Conservation (phyloP, 2,329 filamentous ascomycete genomes). For the Trichoderma sp. region DNA sequence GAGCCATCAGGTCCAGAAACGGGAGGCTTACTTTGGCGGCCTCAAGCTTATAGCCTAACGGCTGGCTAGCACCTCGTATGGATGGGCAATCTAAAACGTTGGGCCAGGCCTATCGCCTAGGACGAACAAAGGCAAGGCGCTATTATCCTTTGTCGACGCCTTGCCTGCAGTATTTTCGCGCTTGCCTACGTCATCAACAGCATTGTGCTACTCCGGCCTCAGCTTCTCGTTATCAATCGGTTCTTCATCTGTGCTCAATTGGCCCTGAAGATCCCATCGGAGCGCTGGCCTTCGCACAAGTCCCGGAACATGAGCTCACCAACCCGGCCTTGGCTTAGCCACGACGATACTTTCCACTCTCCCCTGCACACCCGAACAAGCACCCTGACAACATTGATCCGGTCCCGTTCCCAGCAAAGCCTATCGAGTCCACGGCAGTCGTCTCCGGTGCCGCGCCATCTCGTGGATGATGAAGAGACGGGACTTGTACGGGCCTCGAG, state of each 20-base stretch:
- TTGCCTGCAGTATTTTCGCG: conserved; percentile 1
- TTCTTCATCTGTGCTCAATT: conserved; percentile 7
- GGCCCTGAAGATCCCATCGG: neutral
- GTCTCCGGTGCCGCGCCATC: conserved; percentile 26
- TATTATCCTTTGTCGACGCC: neutral
- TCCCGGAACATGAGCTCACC: conserved; percentile 36
- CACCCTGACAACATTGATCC: conserved; percentile 42
- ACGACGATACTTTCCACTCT: conserved; percentile 27
- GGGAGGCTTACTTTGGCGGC: conserved; percentile 18
- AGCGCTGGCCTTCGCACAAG: neutral
- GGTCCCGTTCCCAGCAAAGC: conserved; percentile 43
- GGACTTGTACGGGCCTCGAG: conserved; percentile 28
- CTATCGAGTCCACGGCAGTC: conserved; percentile 34
- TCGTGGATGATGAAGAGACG: conserved; percentile 39
- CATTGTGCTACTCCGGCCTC: neutral
- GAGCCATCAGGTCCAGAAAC: neutral
- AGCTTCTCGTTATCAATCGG: neutral
- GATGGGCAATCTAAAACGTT: conserved; percentile 5
- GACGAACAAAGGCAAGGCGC: neutral
- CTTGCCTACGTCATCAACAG: conserved; percentile 14
- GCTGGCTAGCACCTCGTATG: conserved; percentile 11
- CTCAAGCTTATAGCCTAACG: neutral
- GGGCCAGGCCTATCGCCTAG: neutral
- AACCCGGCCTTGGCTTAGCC: conserved; percentile 29
- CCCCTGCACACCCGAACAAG: conserved; percentile 42